Evolutionary conservation across 2,329 filamentous ascomycete species (phyloP).

Genomic region (Hypoxylon sp.): DNA sequence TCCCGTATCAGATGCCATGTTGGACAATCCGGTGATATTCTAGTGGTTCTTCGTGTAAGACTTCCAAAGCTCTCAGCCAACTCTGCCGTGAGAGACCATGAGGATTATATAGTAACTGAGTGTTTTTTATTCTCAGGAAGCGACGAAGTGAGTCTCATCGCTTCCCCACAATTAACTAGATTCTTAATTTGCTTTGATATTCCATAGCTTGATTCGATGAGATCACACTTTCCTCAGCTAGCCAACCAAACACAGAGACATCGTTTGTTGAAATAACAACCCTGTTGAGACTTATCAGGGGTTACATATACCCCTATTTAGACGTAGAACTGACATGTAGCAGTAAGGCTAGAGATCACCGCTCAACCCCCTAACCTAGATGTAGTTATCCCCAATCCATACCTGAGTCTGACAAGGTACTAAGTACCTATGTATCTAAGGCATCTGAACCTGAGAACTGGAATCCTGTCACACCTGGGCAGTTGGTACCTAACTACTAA

Average conservation of each 20-base stretch:
- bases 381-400: neutral
- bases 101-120: neutral
- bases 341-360: neutral
- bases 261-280: neutral
- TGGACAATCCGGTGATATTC: too few species aligned
- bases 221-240: neutral
- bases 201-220: neutral
- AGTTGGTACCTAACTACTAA: neutral
- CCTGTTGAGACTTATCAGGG: neutral
- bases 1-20: conserved; percentile 21
- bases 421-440: neutral
- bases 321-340: neutral
- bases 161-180: neutral
- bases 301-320: neutral
- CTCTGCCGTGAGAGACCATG: neutral
- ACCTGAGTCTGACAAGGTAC: neutral
- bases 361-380: too few species aligned
- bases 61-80: neutral
- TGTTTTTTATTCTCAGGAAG: too few species aligned
- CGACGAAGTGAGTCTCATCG: too few species aligned
- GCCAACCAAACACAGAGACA: neutral
- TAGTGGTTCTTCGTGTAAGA: neutral
- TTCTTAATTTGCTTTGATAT: neutral
- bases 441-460: neutral
- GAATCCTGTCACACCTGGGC: too few species aligned